Base-by-base conservation (phyloP, 371 early-diverging fungal genomes). In the Circinella minor region DNA sequence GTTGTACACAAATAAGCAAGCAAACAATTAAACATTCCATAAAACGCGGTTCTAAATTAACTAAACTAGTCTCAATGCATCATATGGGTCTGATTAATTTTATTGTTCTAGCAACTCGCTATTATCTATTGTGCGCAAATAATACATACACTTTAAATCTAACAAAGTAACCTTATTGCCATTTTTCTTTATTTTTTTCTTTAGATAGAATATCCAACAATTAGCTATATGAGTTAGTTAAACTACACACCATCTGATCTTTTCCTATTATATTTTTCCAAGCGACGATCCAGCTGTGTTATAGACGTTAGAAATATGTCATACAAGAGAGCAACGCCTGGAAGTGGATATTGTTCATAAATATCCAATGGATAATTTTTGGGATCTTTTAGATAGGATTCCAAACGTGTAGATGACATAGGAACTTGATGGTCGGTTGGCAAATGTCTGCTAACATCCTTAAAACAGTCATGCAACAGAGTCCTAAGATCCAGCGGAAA, bases 271-370 rank as follows among this genome's bases (percentile, higher is more conserved):
- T 15, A 17, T 51, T 51, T 5, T 17, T 51, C 17, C 4, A 51
- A 15, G 17, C 15, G 51, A 17, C 51, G 7, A 51, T 51, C 51
- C 15, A 51, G 15, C 17, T 51, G 14, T 15, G 8, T 15, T 15
- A 51, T 13, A 51, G 51, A 51, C 15, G 51, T 51, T 6, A 51
- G 4, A 51, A 54, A 27, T 9, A 65, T 37, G 20, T 51, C 66
- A n/a, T 14, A 54, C 9, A 65, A 13, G 48, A 65, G 48, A 11
- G 66, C 66, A 43, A 1, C 4, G 8, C 66, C 66, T n/a, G 66
- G 66, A 0, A 65, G 39, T 10, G 66, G 54, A 38, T 65, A 65
- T 49, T 55, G 49, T 17, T 54, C 27, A 36, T 65, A 65, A 36
- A 55, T 36, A 4, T 55, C n/a, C 14, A 55, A 27, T 36, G 34